Evolutionary conservation across 192 early-diverging fungal genomes (phyloP).

Genomic region (Kappamyces sp.): DNA sequence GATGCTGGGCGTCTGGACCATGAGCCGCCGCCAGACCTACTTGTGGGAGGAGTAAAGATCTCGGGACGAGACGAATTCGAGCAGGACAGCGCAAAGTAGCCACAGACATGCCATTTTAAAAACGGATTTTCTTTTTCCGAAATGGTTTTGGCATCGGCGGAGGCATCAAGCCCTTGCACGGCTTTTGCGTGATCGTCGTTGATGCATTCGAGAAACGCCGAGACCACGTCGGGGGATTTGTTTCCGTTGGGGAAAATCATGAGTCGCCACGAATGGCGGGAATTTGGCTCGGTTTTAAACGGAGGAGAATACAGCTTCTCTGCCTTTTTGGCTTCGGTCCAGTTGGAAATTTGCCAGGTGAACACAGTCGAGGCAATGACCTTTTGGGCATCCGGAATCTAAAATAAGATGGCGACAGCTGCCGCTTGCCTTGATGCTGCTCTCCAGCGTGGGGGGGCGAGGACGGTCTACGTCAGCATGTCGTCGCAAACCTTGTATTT

Average conservation of each 20-base stretch:
- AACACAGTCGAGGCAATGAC: constrained; percentile 18
- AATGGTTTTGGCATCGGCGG: constrained; percentile 54
- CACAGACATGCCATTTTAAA: constrained; percentile 12
- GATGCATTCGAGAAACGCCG: constrained; percentile 82
- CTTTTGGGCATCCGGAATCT: too few species aligned
- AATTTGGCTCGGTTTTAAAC: constrained; percentile 39
- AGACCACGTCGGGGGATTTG: constrained; percentile 56
- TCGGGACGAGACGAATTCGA: background rate
- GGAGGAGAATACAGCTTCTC: constrained; percentile 32
- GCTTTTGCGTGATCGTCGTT: too few species aligned
- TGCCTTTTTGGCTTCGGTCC: constrained; percentile 5
- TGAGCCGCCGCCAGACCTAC: background rate
- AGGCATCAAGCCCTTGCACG: too few species aligned
- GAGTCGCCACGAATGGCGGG: constrained; percentile 57
- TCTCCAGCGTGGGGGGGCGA: too few species aligned
- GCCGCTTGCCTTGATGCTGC: too few species aligned
- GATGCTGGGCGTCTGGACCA: constrained; percentile 66
- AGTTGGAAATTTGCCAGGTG: constrained; percentile 33
- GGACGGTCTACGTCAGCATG: too few species aligned
- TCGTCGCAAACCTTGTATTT: too few species aligned
- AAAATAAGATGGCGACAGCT: too few species aligned
- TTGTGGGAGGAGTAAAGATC: background rate
- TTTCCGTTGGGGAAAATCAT: constrained; percentile 89
- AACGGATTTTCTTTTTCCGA: constrained; percentile 66
- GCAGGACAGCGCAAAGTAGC: constrained; percentile 4